Evolutionary conservation across 257 asterid genomes (phyloP).

Genomic region (Solanum tarapatanum): DNA sequence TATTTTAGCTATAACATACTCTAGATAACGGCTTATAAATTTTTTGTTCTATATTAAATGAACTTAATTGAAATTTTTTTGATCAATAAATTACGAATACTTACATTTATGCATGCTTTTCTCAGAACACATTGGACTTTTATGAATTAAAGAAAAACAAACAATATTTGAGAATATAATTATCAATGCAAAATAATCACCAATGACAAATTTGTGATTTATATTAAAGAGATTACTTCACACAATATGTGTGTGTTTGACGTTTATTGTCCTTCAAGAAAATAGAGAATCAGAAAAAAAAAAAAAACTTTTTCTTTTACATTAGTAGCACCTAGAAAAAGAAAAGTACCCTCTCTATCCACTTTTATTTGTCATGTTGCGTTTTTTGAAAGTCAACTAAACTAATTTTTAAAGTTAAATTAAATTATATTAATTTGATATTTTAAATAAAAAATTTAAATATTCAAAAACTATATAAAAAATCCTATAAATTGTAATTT

Average conservation of each 20-base stretch:
- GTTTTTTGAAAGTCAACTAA: no score
- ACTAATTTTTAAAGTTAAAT: no score
- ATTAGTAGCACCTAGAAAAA: not conserved
- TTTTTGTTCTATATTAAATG: not conserved
- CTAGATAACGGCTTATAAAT: not conserved
- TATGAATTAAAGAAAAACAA: not conserved
- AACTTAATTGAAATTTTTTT: not conserved
- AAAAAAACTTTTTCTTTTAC: not conserved
- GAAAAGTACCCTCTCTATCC: not conserved
- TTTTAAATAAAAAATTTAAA: no score
- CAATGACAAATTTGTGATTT: not conserved
- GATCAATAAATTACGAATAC: not conserved
- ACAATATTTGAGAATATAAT: not conserved
- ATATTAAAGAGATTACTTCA: not conserved
- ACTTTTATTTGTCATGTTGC: no score
- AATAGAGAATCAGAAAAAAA: not conserved
- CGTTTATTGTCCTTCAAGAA: not conserved
- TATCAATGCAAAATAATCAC: not conserved
- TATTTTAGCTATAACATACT: no score
- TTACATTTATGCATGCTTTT: not conserved
- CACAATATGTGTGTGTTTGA: not conserved
- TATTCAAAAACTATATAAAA: no score
- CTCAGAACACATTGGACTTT: not conserved
- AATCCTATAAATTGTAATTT: no score
- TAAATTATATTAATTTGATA: no score